Evolutionary conservation across 768 basidiomycete species (phyloP).

Genomic region (Strobilomyces confusus): DNA sequence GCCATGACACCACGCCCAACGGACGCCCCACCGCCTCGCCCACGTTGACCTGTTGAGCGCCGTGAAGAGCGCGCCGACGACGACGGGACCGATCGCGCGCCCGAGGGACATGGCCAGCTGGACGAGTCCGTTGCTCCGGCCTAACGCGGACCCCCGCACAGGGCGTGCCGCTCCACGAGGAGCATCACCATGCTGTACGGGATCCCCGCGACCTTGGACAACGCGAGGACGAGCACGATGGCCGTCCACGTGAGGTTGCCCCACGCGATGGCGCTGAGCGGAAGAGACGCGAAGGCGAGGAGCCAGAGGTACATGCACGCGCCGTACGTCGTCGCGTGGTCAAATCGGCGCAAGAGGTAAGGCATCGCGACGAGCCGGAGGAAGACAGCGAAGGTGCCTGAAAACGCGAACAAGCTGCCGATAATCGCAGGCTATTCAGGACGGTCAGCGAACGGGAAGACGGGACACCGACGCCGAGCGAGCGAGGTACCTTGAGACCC

Average conservation of each 20-base stretch:
- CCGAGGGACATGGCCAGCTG: not conserved
- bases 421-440: not conserved
- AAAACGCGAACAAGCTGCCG: not conserved
- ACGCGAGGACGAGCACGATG: not conserved
- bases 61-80: not conserved
- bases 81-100: not conserved
- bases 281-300: not conserved
- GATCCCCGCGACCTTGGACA: not conserved
- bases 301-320: not conserved
- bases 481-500: conserved; percentile 43
- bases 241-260: no score
- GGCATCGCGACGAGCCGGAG: not conserved
- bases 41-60: not conserved
- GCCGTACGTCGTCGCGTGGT: not conserved
- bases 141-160: not conserved
- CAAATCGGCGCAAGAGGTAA: not conserved
- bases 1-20: not conserved
- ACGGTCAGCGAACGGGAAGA: no score
- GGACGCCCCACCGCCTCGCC: not conserved
- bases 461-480: no score
- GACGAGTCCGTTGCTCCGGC: not conserved
- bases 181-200: not conserved
- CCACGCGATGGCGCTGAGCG: not conserved
- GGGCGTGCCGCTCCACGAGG: not conserved
- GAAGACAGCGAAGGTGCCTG: not conserved